Evolutionary conservation across 2,329 filamentous ascomycete genomes (phyloP).

Genomic region (Aspergillus cejpii): DNA sequence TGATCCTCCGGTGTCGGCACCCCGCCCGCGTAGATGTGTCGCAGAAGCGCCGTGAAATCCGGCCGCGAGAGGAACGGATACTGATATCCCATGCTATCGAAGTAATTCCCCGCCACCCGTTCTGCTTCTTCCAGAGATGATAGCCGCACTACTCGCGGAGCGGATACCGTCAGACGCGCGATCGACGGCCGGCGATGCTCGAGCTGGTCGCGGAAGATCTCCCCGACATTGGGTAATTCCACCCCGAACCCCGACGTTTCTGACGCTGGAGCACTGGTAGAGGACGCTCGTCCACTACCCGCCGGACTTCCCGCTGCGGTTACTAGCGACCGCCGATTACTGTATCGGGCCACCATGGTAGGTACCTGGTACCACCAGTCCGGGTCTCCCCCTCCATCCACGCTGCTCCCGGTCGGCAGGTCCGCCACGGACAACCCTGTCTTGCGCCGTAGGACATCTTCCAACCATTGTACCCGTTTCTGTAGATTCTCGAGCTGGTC

Average conservation of each 20-base stretch:
- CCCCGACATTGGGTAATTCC: conserved; percentile 35
- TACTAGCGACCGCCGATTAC: conserved; percentile 14
- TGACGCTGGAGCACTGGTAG: conserved; percentile 13
- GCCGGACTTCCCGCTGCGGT: conserved; percentile 7
- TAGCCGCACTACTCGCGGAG: conserved; percentile 30
- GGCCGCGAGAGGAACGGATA: conserved; percentile 34
- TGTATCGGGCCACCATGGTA: conserved; percentile 28
- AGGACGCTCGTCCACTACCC: conserved; percentile 13
- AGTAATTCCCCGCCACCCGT: conserved; percentile 29
- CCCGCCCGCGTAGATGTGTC: conserved; percentile 32
- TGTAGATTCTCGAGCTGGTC: conserved; percentile 37
- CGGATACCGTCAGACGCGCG: conserved; percentile 26
- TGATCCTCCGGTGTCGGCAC: conserved; percentile 30
- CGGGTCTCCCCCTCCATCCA: conserved; percentile 30
- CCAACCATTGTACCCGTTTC: conserved; percentile 37
- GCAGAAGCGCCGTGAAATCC: conserved; percentile 31
- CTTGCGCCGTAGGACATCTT: conserved; percentile 32
- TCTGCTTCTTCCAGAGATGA: conserved; percentile 34
- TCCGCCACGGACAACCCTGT: conserved; percentile 32
- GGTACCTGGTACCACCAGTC: conserved; percentile 39
- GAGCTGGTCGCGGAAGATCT: conserved; percentile 37
- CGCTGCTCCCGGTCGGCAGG: conserved; percentile 27
- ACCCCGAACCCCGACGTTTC: conserved; percentile 23
- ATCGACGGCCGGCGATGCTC: conserved; percentile 34
- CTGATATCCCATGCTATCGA: conserved; percentile 36